phyloP scores from a whole-genome alignment of 257 asterid species.

The Eustoma russellianum region DNA sequence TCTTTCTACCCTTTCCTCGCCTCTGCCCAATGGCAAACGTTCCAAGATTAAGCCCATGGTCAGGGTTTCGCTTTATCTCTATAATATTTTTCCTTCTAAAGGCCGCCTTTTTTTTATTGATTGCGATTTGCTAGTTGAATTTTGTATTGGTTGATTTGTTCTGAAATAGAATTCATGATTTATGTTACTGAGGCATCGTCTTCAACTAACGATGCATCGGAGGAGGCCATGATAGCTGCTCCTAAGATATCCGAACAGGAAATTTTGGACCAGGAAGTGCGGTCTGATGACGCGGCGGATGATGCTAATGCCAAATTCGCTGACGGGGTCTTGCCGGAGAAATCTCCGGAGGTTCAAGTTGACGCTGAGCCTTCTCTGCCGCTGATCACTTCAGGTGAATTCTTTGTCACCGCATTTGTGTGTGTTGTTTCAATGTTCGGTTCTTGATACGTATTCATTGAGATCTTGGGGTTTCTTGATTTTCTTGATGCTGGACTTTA shows the following conservation, averaged over 20 bases:
- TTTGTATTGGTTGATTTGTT: not conserved
- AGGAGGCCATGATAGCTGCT: conserved; percentile 23
- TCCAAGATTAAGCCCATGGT: conserved; percentile 53
- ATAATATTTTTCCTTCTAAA: not conserved
- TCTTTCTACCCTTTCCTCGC: conserved; percentile 44
- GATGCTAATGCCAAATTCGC: conserved; percentile 28
- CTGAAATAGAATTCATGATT: conserved; percentile 1
- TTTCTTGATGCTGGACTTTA: conserved; percentile 13
- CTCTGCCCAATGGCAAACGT: conserved; percentile 61
- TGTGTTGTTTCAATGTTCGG: not conserved
- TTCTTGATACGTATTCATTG: conserved; percentile 7
- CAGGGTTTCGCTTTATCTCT: conserved; percentile 2
- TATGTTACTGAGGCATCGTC: conserved; percentile 70
- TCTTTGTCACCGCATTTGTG: conserved; percentile 11
- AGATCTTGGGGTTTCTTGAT: conserved; percentile 11
- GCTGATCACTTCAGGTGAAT: conserved; percentile 24
- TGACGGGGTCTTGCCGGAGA: conserved; percentile 36
- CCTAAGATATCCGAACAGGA: conserved; percentile 32
- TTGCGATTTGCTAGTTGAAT: no score
- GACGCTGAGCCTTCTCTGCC: conserved; percentile 37
- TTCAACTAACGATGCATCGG: conserved; percentile 44
- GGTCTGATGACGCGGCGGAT: conserved; percentile 60
- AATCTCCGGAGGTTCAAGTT: conserved; percentile 28
- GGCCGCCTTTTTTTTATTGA: not conserved
- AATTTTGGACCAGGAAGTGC: conserved; percentile 36